Evolutionary conservation across 805 yeast species (phyloP).

Genomic region (Candida sanyiensis): DNA sequence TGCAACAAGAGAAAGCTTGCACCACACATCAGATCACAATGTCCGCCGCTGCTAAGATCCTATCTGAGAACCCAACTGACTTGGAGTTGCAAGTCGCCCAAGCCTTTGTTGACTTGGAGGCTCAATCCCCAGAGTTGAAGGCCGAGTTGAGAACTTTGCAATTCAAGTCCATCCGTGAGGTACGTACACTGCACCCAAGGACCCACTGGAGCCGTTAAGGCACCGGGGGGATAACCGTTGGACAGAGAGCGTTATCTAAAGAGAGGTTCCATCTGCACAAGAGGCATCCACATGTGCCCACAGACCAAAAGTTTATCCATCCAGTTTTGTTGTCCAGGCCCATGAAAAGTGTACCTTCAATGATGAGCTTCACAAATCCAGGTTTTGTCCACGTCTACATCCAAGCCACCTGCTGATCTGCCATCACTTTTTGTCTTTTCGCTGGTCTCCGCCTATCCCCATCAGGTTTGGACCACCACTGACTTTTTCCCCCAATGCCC

Average conservation of each 20-base stretch:
- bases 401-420: not conserved
- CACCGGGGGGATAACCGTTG: constrained; percentile 1
- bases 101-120: constrained; percentile 95
- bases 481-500: not conserved
- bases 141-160: constrained; percentile 98
- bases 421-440: not conserved
- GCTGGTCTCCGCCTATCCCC: no score
- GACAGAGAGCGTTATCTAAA: constrained; percentile 5
- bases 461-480: no score
- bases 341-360: not conserved
- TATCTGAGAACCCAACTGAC: constrained; percentile 93
- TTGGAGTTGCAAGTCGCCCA: constrained; percentile 99
- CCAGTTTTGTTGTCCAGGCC: not conserved
- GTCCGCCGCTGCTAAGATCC: constrained; percentile 97
- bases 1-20: not conserved
- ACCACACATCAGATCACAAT: constrained; percentile 36
- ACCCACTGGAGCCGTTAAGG: not conserved
- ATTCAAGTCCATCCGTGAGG: constrained; percentile 96
- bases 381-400: no score
- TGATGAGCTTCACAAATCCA: not conserved
- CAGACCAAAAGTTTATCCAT: not conserved
- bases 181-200: constrained; percentile 29
- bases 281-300: not conserved
- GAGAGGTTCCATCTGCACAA: not conserved
- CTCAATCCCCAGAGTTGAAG: constrained; percentile 90